phyloP scores from a whole-genome alignment of 2,329 filamentous ascomycete species.

The Graphium sp. region DNA sequence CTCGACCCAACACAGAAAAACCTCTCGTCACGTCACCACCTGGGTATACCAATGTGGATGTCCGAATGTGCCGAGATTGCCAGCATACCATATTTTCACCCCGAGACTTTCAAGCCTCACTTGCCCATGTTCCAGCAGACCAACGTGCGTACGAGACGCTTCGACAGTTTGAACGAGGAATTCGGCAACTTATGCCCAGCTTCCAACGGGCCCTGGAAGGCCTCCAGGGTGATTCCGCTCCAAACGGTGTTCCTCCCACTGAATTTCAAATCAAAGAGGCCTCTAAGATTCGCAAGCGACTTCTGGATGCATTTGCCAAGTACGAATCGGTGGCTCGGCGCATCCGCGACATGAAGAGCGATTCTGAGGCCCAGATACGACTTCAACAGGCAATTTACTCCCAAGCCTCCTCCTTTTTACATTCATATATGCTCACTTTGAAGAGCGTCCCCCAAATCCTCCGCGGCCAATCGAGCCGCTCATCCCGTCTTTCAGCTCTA shows the following conservation, averaged over 20 bases:
- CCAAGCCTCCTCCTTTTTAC: conserved; percentile 68
- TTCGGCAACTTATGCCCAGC: conserved; percentile 61
- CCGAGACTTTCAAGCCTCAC: conserved; percentile 59
- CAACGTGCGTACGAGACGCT: conserved; percentile 72
- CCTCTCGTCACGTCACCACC: conserved; percentile 10
- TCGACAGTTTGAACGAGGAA: conserved; percentile 74
- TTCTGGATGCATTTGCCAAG: conserved; percentile 79
- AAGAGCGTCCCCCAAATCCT: conserved; percentile 57
- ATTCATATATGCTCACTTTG: conserved; percentile 79
- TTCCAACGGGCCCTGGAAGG: conserved; percentile 65
- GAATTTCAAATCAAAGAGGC: conserved; percentile 66
- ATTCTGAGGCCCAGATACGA: conserved; percentile 53
- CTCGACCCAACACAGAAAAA: conserved; percentile 28
- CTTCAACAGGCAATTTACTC: conserved; percentile 72
- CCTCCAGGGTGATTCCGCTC: conserved; percentile 24
- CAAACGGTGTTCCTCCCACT: conserved; percentile 16
- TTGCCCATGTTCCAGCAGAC: conserved; percentile 52
- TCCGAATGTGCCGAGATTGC: conserved; percentile 89
- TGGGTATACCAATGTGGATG: conserved; percentile 52
- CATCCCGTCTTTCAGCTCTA: conserved; percentile 1
- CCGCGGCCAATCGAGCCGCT: conserved; percentile 12
- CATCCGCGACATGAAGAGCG: conserved; percentile 61
- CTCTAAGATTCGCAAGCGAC: conserved; percentile 71
- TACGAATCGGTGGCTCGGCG: conserved; percentile 71
- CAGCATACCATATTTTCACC: conserved; percentile 44